Base-by-base conservation (phyloP, 208 protist genomes). In the Angomonas ambiguus region DNA sequence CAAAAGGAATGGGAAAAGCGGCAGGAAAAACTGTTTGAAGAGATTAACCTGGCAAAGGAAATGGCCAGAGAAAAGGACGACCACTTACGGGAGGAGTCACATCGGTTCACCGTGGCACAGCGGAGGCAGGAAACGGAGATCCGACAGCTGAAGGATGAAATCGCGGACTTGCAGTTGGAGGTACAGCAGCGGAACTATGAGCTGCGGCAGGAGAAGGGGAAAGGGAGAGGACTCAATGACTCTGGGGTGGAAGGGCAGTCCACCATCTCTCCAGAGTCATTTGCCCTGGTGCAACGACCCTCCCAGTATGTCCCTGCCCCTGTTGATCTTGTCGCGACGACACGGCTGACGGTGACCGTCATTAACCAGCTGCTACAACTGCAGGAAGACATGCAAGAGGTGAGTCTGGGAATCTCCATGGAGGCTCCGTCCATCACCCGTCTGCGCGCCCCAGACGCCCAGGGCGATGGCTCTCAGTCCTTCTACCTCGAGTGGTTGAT, bases 21-120 rank as follows among this genome's bases (percentile, higher is more conserved):
- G 31, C 69, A 72, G 22, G 62, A 67, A n/a, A 48, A 67, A 62
- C 31, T 68, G 66, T 49, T 67, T 13, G 51, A 67, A 16, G 69
- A 62, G 13, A 58, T 74, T 33, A 53, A 64, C 32, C 51, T 67
- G 24, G 13, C 56, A 33, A 35, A 69, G 6, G 10, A 33, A 1
- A 38, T 51, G 6, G 30, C 63, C 4, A 22, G 56, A 24, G 30
- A 62, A 32, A 31, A 30, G 25, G 57, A 74, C 35, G 38, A 76
- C 30, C 51, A 42, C n/a, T 48, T 27, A 28, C 32, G 74, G 8
- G 32, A 72, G 30, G 67, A 78, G 13, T 27, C 25, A 33, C 51
- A 51, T n/a, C 58, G 72, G 34, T 67, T 48, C 53, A 62, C 57
- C 51, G 55, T 22, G 64, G 62, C 71, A 24, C 33, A 64, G 66